Conservation (phyloP, 257 asterid genomes). For the Euphrasia confusa region DNA sequence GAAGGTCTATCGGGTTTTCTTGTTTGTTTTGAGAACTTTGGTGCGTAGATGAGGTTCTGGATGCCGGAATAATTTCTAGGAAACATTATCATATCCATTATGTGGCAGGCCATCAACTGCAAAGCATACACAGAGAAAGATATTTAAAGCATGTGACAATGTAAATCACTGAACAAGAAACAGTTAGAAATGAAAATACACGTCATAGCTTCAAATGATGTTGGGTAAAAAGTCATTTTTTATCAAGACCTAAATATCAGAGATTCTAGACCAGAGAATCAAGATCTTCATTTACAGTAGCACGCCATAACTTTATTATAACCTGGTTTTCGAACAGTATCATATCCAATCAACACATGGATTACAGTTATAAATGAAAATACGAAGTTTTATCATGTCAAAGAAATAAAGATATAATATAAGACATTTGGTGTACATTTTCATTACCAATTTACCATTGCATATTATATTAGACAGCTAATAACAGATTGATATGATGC, state of each 20-base stretch:
- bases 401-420: neutral
- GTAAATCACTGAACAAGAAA: slow-evolving; percentile 12
- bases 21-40: slow-evolving; percentile 28
- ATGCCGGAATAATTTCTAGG: slow-evolving; percentile 28
- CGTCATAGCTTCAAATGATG: neutral
- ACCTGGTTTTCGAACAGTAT: neutral
- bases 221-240: too few species aligned
- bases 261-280: too few species aligned
- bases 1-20: slow-evolving; percentile 31
- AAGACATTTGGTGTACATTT: neutral
- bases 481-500: neutral
- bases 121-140: slow-evolving; percentile 22
- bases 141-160: slow-evolving; percentile 17
- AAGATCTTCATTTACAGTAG: too few species aligned
- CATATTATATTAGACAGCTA: too few species aligned
- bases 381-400: neutral
- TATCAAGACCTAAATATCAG: too few species aligned
- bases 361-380: neutral
- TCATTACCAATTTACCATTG: too few species aligned
- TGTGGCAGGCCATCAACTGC: slow-evolving; percentile 53
- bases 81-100: slow-evolving; percentile 35
- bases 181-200: neutral
- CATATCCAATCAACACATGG: neutral
- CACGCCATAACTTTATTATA: too few species aligned
- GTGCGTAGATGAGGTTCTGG: slow-evolving; percentile 27